Conservation (phyloP, 805 yeast genomes). For the Pichia californica region DNA sequence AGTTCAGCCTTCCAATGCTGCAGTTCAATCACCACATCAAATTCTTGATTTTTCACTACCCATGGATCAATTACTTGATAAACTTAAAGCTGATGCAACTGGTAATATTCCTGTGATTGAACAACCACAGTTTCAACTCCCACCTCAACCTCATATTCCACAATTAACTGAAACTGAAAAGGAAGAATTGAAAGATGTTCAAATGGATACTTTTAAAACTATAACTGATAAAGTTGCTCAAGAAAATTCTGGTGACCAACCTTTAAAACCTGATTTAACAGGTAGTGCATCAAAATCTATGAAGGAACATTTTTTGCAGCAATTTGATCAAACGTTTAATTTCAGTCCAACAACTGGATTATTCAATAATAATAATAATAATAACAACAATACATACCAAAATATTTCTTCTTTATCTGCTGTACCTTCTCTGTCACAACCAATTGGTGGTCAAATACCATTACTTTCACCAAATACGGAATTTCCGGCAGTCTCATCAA, state of each 20-base stretch:
- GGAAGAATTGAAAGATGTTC: conserved; percentile 45
- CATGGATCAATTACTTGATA: conserved; percentile 64
- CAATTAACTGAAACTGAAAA: conserved; percentile 48
- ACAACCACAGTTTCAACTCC: background rate
- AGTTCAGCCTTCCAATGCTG: conserved; percentile 1
- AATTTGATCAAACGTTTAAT: conserved; percentile 16
- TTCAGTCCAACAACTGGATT: conserved; percentile 3
- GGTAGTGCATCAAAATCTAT: conserved; percentile 50
- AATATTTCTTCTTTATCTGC: conserved; percentile 12
- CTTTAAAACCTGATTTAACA: conserved; percentile 43
- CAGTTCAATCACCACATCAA: conserved; percentile 15
- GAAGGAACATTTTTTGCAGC: conserved; percentile 23
- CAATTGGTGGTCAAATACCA: background rate
- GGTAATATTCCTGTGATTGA: background rate
- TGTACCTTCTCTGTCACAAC: conserved; percentile 3
- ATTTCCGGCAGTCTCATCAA: background rate
- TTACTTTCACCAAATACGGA: background rate
- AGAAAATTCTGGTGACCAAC: conserved; percentile 19
- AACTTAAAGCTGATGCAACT: conserved; percentile 29
- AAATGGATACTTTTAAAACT: conserved; percentile 13
- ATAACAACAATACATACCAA: background rate
- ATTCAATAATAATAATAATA: no score
- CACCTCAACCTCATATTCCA: conserved; percentile 19
- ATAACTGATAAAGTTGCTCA: conserved; percentile 10
- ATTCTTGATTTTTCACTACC: conserved; percentile 58